These are phyloP conservation scores for Leptodontidium sp. DNA, from an alignment of 2,329 filamentous ascomycete genomes.

Conservation along the genomic window DNA sequence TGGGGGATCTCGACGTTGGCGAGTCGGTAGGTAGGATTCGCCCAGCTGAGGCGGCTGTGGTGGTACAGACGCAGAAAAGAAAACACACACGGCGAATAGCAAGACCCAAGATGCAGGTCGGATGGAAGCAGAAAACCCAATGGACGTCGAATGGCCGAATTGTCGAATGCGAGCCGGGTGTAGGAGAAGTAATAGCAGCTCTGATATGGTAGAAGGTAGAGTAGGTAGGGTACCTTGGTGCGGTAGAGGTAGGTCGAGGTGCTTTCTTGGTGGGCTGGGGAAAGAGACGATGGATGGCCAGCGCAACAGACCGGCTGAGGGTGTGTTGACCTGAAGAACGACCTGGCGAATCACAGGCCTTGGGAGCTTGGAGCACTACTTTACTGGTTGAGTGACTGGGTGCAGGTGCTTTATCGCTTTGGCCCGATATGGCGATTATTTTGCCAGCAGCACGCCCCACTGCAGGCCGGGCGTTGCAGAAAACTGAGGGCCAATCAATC, in stretches of 20 bases:
- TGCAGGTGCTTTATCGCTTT: neutral
- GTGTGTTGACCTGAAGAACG: slow-evolving; percentile 20
- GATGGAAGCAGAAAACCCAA: slow-evolving; percentile 10
- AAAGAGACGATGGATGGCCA: neutral
- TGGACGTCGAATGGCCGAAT: slow-evolving; percentile 12
- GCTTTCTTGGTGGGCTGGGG: slow-evolving; percentile 11
- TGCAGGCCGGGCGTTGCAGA: neutral
- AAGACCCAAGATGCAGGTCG: slow-evolving; percentile 9
- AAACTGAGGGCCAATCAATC: slow-evolving; percentile 1
- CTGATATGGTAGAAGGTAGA: slow-evolving; percentile 4
- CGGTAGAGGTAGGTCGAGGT: neutral
- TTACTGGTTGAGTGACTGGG: too few species aligned
- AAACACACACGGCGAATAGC: neutral
- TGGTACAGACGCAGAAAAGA: slow-evolving; percentile 23
- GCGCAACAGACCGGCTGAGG: slow-evolving; percentile 7
- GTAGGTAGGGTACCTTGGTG: neutral
- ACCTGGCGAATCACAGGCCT: slow-evolving; percentile 14
- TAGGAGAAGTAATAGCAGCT: slow-evolving; percentile 11
- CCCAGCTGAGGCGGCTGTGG: slow-evolving; percentile 13
- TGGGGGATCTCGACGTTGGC: slow-evolving; percentile 16
- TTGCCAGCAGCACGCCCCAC: neutral
- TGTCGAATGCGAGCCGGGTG: slow-evolving; percentile 4
- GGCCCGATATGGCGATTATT: slow-evolving; percentile 21
- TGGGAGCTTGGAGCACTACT: slow-evolving; percentile 15
- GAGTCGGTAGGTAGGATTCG: slow-evolving; percentile 17